Percentiles rank a stretch among this genome's conserved stretches.
phyloP scores from a whole-genome alignment of 805 yeast genomes.

The Myxozyma sirexii region DNA sequence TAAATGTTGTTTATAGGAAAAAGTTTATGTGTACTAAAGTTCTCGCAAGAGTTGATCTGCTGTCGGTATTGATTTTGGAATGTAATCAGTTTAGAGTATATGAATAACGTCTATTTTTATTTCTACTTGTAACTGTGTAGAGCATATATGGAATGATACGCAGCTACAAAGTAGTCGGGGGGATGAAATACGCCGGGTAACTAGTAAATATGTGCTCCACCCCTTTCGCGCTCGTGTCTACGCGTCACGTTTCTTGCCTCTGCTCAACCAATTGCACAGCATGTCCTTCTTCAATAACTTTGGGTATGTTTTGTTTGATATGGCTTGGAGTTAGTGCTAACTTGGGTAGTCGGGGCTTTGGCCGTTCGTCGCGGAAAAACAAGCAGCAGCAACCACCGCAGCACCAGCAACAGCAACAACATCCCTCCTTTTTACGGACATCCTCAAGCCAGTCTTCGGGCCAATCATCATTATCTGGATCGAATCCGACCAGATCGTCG shows the following conservation, averaged over 20 bases:
- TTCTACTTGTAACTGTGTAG: not conserved
- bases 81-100: not conserved
- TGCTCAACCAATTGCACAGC: not conserved
- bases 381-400: constrained; percentile 43
- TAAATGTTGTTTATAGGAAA: not conserved
- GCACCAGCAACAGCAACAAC: constrained; percentile 26
- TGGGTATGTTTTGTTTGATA: constrained; percentile 34
- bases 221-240: not conserved
- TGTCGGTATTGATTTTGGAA: not conserved
- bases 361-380: constrained; percentile 56
- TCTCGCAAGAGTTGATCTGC: not conserved
- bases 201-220: not conserved
- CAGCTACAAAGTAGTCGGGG: not conserved
- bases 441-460: constrained; percentile 13
- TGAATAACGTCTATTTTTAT: not conserved
- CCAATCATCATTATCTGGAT: constrained; percentile 1
- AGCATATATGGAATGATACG: not conserved
- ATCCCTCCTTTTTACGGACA: constrained; percentile 24
- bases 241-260: not conserved
- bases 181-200: not conserved
- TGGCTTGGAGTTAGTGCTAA: not conserved
- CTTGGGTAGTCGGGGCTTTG: constrained; percentile 52
- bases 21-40: not conserved
- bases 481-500: not conserved
- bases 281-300: constrained; percentile 44